phyloP scores from a whole-genome alignment of 371 early-diverging fungal genomes.

The Haplosporangium sp. region DNA sequence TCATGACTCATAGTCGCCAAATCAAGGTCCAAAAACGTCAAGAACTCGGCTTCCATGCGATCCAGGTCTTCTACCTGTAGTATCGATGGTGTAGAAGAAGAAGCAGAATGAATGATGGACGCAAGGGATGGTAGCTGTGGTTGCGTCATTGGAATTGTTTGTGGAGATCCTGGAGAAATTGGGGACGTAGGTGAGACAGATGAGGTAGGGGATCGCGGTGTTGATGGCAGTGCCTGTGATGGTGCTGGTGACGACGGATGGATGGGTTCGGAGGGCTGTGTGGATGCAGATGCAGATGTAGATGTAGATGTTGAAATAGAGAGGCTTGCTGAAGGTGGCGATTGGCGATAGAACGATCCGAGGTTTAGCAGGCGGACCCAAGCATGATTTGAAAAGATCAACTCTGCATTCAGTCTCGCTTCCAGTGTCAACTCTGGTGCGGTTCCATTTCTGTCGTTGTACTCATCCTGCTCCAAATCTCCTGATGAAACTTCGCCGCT shows the following conservation, averaged over 20 bases:
- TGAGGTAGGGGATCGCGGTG: too few relatives aligned
- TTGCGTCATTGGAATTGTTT: too few relatives aligned
- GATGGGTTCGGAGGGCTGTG: too few relatives aligned
- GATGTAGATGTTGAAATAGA: too few relatives aligned
- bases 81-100: slow-evolving; percentile 6
- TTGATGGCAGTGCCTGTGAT: slow-evolving; percentile 2
- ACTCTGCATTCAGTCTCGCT: slow-evolving; percentile 29
- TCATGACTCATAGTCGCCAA: slow-evolving; percentile 38
- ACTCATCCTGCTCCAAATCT: too few relatives aligned
- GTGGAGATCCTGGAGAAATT: too few relatives aligned
- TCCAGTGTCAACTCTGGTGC: slow-evolving; percentile 15
- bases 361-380: slow-evolving; percentile 50
- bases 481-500: slow-evolving; percentile 1
- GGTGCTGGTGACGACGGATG: slow-evolving; percentile 14
- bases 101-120: slow-evolving; percentile 16
- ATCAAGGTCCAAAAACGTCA: slow-evolving; percentile 65
- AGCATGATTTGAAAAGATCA: slow-evolving; percentile 48
- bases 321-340: slow-evolving; percentile 6
- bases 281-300: slow-evolving; percentile 4
- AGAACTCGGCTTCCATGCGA: slow-evolving; percentile 70
- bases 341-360: slow-evolving; percentile 39
- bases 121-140: slow-evolving; percentile 13
- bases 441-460: too few relatives aligned
- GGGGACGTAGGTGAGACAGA: too few relatives aligned
- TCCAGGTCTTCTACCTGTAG: slow-evolving; percentile 48